These are phyloP conservation scores for Suhomyces sp. DNA, from an alignment of 805 yeast species.

Conservation along the genomic window DNA sequence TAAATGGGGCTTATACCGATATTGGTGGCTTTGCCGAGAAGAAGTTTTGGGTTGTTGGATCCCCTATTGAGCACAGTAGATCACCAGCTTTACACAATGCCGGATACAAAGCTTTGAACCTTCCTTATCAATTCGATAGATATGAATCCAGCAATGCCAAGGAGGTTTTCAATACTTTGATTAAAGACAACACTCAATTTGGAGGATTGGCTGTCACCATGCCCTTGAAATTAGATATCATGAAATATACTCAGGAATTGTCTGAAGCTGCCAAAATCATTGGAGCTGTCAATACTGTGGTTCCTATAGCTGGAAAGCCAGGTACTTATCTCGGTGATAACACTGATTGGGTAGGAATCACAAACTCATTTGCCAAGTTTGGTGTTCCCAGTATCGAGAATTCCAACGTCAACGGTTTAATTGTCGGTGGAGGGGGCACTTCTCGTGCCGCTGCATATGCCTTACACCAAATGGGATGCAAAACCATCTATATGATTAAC, in stretches of 20 bases:
- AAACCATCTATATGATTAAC: slow-evolving; percentile 72
- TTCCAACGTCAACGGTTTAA: slow-evolving; percentile 56
- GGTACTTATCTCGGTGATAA: slow-evolving; percentile 72
- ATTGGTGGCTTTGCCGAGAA: slow-evolving; percentile 63
- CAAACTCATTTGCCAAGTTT: slow-evolving; percentile 56
- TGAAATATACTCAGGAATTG: slow-evolving; percentile 60
- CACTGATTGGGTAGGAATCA: slow-evolving; percentile 94
- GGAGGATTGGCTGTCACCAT: slow-evolving; percentile 97
- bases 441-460: slow-evolving; percentile 94
- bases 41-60: slow-evolving; percentile 73
- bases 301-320: slow-evolving; percentile 37
- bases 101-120: slow-evolving; percentile 67
- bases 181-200: slow-evolving; percentile 47
- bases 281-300: slow-evolving; percentile 92
- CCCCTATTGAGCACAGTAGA: slow-evolving; percentile 81
- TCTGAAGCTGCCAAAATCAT: slow-evolving; percentile 76
- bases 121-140: slow-evolving; percentile 68
- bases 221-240: slow-evolving; percentile 83
- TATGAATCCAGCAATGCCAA: slow-evolving; percentile 66
- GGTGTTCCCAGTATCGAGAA: slow-evolving; percentile 53
- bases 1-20: slow-evolving; percentile 52
- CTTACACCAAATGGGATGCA: slow-evolving; percentile 72
- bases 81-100: slow-evolving; percentile 87
- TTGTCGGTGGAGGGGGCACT: slow-evolving; percentile 97
- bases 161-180: slow-evolving; percentile 52